Base-by-base conservation (phyloP, 768 basidiomycete species). In the Mrakia blollopis region DNA sequence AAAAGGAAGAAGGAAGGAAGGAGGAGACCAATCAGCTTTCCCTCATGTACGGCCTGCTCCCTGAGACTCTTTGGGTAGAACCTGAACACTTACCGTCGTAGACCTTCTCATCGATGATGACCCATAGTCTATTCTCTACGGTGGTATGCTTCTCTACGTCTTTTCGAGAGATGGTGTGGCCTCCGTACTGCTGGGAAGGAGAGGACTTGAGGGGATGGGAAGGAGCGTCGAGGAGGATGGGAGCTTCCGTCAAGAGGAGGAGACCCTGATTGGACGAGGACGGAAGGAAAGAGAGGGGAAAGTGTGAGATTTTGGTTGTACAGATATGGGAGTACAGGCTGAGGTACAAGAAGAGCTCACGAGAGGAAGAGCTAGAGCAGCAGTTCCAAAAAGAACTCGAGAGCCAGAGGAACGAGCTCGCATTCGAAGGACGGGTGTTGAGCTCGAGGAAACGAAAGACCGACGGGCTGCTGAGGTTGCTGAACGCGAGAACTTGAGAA, bases 91-190 rank as follows among this genome's bases (percentile, higher is more conserved):
- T 4, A 71, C 70, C 70, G 5, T 72, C 47, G 35, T 57, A 57
- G 13, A 72, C 47, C 35, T 52, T 52, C 28, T 72, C 44, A 25
- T 72, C 54, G 44, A 57, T 72, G 28, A 57, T 50, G 70, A 72
- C 50, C 54, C 70, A 72, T 10, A 57, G 25, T n/a, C 54, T 72
- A 18, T 72, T 37, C 70, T 72, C 54, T 28, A 25, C 18, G 35
- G 50, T 72, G 11, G n/a, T 72, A 21, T 72, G 47, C 50, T 72
- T 72, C 25, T n/a, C 70, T 13, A 52, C 54, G 23, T 72, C 54
- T 10, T 72, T 44, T n/a, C 54, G 14, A 0, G 54, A n/a, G 47
- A 72, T 30, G 28, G n/a, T 44, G 70, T 47, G 18, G 28, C 14
- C 54, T 28, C 28, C 28, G 30, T 72, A 50, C 30, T 72, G 14